Evolutionary conservation across 2,329 filamentous ascomycete species (phyloP).

Genomic region (Cladophialophora bantiana): DNA sequence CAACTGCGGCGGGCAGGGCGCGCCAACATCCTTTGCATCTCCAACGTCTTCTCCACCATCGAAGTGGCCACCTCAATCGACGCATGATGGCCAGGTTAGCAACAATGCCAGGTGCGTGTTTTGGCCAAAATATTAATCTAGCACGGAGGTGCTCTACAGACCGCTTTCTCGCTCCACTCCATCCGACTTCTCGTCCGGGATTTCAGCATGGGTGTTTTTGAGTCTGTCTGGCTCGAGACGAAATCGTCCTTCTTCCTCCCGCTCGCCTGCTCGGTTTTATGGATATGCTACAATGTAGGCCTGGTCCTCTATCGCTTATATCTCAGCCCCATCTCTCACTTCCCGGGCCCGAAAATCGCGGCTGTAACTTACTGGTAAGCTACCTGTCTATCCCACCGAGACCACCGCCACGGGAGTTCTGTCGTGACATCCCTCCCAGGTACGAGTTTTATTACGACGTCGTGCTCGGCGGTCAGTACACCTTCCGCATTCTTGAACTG

Average conservation of each 20-base stretch:
- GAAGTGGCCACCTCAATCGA: background rate
- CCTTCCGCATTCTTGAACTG: constrained; percentile 46
- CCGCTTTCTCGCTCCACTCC: background rate
- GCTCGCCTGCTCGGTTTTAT: background rate
- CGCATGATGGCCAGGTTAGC: background rate
- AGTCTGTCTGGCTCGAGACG: background rate
- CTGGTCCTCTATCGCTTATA: constrained; percentile 37
- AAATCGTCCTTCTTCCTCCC: constrained; percentile 4
- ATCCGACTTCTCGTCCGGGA: background rate
- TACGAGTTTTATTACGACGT: constrained; percentile 48
- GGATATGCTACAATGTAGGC: constrained; percentile 16
- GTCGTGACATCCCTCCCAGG: background rate
- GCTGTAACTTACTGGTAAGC: constrained; percentile 41
- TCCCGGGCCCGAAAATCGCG: constrained; percentile 45
- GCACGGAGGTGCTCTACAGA: background rate
- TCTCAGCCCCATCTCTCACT: constrained; percentile 35
- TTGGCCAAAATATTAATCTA: background rate
- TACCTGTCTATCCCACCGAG: background rate
- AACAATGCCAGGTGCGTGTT: background rate
- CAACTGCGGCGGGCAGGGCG: background rate
- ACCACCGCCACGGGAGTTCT: background rate
- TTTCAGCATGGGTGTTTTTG: constrained; percentile 9
- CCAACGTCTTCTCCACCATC: background rate
- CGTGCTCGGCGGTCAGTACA: constrained; percentile 43
- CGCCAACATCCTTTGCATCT: background rate